A percentile compares a stretch with the other conserved stretches of the same genome.
Evolutionary conservation across 2,329 filamentous ascomycete genomes (phyloP).

Genomic region (Fusarium chaquense): DNA sequence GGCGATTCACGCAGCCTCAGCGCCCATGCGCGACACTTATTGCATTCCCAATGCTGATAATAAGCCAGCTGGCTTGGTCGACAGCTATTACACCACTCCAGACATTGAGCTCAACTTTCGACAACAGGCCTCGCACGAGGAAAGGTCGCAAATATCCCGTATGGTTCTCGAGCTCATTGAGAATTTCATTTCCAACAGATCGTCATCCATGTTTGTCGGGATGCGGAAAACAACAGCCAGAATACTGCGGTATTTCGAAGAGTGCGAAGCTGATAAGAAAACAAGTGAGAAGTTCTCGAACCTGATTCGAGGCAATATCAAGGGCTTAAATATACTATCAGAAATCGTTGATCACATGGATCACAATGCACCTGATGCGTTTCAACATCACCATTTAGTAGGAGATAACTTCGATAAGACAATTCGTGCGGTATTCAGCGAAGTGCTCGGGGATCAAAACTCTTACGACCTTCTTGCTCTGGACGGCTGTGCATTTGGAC

Average conservation of each 20-base stretch:
- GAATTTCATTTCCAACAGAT: constrained; percentile 38
- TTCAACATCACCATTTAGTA: neutral
- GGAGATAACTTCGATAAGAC: neutral
- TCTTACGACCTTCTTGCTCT: constrained; percentile 35
- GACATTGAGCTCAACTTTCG: constrained; percentile 4
- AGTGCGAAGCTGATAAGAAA: constrained; percentile 26
- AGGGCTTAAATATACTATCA: constrained; percentile 39
- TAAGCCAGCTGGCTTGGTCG: neutral
- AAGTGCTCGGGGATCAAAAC: neutral
- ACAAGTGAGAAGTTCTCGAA: constrained; percentile 24
- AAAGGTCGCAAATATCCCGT: constrained; percentile 16
- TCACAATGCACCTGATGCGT: neutral
- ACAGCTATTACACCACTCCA: constrained; percentile 2
- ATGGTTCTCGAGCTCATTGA: constrained; percentile 40
- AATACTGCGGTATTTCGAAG: constrained; percentile 36
- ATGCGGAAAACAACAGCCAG: constrained; percentile 37
- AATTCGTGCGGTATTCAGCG: neutral
- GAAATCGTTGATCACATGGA: constrained; percentile 40
- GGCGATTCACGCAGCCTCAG: constrained; percentile 38
- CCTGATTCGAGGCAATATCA: constrained; percentile 41
- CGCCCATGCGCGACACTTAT: constrained; percentile 32
- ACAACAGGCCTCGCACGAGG: neutral
- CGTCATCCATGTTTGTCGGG: constrained; percentile 25
- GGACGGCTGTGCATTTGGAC: constrained; percentile 34
- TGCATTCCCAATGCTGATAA: neutral